Evolutionary conservation across 1,284 basidiomycete species (phyloP), one percentile per base, ranked within the genome.

Genomic region (Moniliophthora roreri): DNA sequence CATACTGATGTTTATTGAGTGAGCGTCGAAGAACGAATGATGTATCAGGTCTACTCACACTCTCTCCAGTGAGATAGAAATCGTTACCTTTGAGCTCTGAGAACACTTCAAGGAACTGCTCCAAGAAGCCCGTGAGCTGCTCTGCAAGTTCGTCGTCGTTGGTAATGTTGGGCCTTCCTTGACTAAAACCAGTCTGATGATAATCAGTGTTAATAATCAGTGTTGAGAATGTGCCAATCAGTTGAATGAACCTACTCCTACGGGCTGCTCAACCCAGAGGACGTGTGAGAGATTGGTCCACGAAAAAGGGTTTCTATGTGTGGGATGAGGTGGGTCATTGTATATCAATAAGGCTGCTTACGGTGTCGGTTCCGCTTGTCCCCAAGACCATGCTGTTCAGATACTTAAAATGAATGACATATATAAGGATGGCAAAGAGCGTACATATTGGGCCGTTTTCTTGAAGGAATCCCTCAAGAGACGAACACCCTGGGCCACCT

Each of bases 221-320:
- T 23, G 32, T 45, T 45, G 55, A 4, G 13, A n/a, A 40, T 41
- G 32, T 42, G 26, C 45, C 42, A 52, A 44, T 28, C 9, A 11
- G 32, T 15, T 13, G 18, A 24, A 41, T 16, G 5, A 49, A n/a
- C 60, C 11, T 59, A 67, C 65, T 16, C 87, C 85, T 21, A 90
- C 82, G 2, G 90, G 90, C 61, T 93, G 91, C 60, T 93, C 89
- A 8, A 92, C 79, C 76, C 79, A 91, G 16, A 91, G 67, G 36
- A 90, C 73, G 56, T 85, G 82, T 7, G 84, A 81, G 28, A 90
- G 69, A 58, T 89, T 89, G 0, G 84, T 87, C 88, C 87, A 91
- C 2, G 74, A 76, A 63, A 85, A 76, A 1, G 79, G 81, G 71
- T 87, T 68, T 15, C 61, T 57, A 56, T 11, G 51, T 56, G 21